These are phyloP conservation scores for Cydonia oblonga DNA, from an alignment of 331 rosid species.

Conservation along the genomic window DNA sequence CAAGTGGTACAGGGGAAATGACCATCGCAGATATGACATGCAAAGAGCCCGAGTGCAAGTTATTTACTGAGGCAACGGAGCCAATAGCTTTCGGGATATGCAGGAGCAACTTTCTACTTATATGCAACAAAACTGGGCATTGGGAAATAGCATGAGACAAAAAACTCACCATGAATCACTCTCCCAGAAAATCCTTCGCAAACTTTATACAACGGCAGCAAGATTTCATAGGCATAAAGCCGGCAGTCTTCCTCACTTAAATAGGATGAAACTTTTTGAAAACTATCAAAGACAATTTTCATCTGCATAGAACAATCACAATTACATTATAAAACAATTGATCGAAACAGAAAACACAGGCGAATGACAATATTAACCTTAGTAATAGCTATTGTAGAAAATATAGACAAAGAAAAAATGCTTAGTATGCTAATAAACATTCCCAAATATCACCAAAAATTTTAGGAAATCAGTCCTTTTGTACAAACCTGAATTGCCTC, in stretches of 20 bases:
- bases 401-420: neutral
- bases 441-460: neutral
- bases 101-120: neutral
- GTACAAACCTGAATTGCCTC: slow-evolving; percentile 64
- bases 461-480: neutral
- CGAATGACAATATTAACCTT: neutral
- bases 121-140: neutral
- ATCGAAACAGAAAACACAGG: neutral
- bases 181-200: slow-evolving; percentile 82
- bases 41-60: no score
- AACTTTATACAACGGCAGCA: slow-evolving; percentile 71
- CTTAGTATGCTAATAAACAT: neutral
- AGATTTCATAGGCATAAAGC: slow-evolving; percentile 41
- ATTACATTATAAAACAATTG: neutral
- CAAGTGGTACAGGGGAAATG: no score
- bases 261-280: slow-evolving; percentile 36
- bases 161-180: slow-evolving; percentile 48
- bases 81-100: neutral
- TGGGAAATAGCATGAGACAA: neutral
- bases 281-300: slow-evolving; percentile 63
- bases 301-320: slow-evolving; percentile 41
- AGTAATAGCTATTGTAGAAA: neutral
- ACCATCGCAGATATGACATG: no score
- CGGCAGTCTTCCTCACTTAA: slow-evolving; percentile 42
- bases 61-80: no score